Base-by-base conservation (phyloP, 1,284 basidiomycete species). In the Ustilago lituana region DNA sequence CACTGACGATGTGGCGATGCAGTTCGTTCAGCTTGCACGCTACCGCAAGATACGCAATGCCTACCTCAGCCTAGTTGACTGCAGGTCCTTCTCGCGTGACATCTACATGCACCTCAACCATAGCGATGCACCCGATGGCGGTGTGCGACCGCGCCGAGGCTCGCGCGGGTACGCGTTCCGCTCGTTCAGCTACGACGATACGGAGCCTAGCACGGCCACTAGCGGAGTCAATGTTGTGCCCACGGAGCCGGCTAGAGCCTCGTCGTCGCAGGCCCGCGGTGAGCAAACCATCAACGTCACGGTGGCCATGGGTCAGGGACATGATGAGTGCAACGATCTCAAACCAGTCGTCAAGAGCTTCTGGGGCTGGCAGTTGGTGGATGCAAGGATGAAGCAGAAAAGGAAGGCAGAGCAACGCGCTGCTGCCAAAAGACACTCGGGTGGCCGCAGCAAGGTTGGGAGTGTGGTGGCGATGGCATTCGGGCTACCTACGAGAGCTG, bases 31-130 rank as follows among this genome's bases (percentile, higher is more conserved):
- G 37, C 53, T 76, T 22, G 53, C 64, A 6, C 52, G 66, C 2
- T 54, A 56, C 29, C 48, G 74, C 27, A 63, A 74, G 38, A 45
- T 52, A n/a, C 33, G 54, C n/a, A 51, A 65, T 20, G 66, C 65
- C 0, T 74, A 76, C 22, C 53, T 78, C 20, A 67, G 64, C 49
- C 38, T 76, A 22, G 50, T 76, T 20, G 76, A 78, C 52, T 78
- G 76, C 51, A 53, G 72, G 19, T 54, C 53, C 0, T 66, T 76
- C 33, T 66, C 70, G 1, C 50, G 56, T 14, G 60, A 59, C n/a
- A 49, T 54, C 23, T 61, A 59, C 23, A 51, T 43, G 24, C 59
- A 72, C 35, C 36, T 76, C 15, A 59, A 22, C 39, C 47, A 61
- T 12, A 17, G 23, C 12, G 70, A 59, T 10, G 15, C 36, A 19